Base-by-base conservation (phyloP, 2,329 filamentous ascomycete species). In the Ophiostoma pallidulum region DNA sequence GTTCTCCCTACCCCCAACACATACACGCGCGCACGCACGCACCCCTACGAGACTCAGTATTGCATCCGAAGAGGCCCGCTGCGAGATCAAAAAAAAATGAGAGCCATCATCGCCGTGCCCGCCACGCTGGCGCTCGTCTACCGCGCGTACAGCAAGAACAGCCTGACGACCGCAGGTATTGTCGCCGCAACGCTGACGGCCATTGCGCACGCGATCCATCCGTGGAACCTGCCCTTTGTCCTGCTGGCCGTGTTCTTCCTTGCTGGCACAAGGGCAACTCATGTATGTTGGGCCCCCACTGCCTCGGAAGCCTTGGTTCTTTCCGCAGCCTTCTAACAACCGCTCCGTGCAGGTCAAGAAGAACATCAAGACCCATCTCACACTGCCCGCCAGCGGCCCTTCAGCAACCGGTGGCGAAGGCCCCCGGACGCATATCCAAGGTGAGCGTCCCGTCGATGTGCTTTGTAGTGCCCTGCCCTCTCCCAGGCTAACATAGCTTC, bases 311-410 rank as follows among this genome's bases (percentile, higher is more conserved):
- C n/a, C n/a, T n/a, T n/a, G n/a, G 10, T 24, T 29, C 9, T 20
- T 22, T 31, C 4, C 14, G n/a, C n/a, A n/a, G n/a, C n/a, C n/a
- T n/a, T n/a, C n/a, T n/a, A n/a, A n/a, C n/a, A n/a, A n/a, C n/a
- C n/a, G n/a, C n/a, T n/a, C n/a, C n/a, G n/a, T n/a, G n/a, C 54
- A 91, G 82, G 75, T 95, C 58, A 96, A 97, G 65, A 83, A 96
- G 61, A 76, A 86, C 54, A 71, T 89, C 59, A 98, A 98, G 67
- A 78, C 85, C 2, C 77, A 73, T 33, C 70, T 97, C 56, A 97
- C 92, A 1, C 68, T 94, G 50, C 82, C 82, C 40, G 79, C 89
- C 3, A 77, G 77, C 39, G 90, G 89, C 49, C 71, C 75, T 14
- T 70, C 77, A 0, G 28, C 29, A 13, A 24, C 19, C 8, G 87